A percentile compares a stretch with the other conserved stretches of the same genome.
Evolutionary conservation across 2,329 filamentous ascomycete species (phyloP).

Genomic region (Aspergillus fijiensis): DNA sequence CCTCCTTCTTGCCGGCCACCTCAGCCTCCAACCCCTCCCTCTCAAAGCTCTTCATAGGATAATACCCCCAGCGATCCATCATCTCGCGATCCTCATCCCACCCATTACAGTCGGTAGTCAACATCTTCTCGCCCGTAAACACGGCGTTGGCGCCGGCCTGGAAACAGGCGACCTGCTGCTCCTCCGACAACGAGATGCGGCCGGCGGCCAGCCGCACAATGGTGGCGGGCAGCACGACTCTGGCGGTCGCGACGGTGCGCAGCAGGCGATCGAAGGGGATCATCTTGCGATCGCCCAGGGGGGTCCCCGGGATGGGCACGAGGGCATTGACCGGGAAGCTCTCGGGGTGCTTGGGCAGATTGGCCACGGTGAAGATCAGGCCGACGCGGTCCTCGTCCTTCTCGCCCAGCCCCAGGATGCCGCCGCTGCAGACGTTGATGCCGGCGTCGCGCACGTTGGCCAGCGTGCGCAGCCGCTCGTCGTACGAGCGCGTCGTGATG

Average conservation of each 20-base stretch:
- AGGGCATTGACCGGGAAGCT: conserved; percentile 90
- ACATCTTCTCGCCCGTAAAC: conserved; percentile 93
- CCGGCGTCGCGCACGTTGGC: conserved; percentile 79
- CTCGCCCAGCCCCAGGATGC: conserved; percentile 84
- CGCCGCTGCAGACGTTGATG: conserved; percentile 86
- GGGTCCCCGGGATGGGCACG: conserved; percentile 87
- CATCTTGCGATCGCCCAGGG: conserved; percentile 70
- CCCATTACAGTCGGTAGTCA: conserved; percentile 86
- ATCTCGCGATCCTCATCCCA: conserved; percentile 86
- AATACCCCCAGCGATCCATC: conserved; percentile 79
- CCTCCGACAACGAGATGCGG: conserved; percentile 78
- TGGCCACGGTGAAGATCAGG: conserved; percentile 77
- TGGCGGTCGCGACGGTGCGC: conserved; percentile 78
- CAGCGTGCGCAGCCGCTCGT: conserved; percentile 79
- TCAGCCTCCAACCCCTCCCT: conserved; percentile 21
- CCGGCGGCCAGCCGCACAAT: conserved; percentile 87
- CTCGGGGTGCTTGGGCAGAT: conserved; percentile 78
- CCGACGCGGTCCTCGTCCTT: conserved; percentile 75
- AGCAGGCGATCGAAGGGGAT: conserved; percentile 76
- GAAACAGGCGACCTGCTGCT: conserved; percentile 87
- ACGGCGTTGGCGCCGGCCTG: conserved; percentile 91
- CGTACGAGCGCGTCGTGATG: conserved; percentile 82
- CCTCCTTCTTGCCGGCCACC: conserved; percentile 24
- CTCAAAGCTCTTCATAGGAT: conserved; percentile 68
- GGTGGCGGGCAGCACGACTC: conserved; percentile 77